Evolutionary conservation across 2,329 filamentous ascomycete species (phyloP).

Genomic region (Aspergillus spinulosporus): DNA sequence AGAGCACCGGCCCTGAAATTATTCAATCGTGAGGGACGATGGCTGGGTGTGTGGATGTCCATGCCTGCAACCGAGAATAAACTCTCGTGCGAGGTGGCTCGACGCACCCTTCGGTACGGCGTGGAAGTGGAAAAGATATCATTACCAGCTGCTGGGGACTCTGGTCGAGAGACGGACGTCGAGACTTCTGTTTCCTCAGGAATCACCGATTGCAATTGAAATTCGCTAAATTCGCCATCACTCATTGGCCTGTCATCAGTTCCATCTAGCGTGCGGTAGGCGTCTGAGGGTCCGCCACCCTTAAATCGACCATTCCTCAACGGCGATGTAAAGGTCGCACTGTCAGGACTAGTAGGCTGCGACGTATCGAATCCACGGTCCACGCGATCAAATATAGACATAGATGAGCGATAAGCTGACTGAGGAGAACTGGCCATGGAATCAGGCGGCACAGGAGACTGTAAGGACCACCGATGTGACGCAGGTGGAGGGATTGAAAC

Average conservation of each 20-base stretch:
- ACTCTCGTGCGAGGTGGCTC: slow-evolving; percentile 78
- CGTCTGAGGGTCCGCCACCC: slow-evolving; percentile 60
- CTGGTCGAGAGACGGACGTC: slow-evolving; percentile 12
- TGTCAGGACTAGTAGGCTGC: slow-evolving; percentile 78
- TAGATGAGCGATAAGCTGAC: slow-evolving; percentile 67
- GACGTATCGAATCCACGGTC: slow-evolving; percentile 67
- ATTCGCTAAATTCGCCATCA: slow-evolving; percentile 24
- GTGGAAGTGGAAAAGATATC: slow-evolving; percentile 29
- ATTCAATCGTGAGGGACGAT: slow-evolving; percentile 73
- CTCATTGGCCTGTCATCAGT: slow-evolving; percentile 13
- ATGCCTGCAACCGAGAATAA: slow-evolving; percentile 83
- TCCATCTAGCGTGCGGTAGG: slow-evolving; percentile 42
- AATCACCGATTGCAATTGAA: slow-evolving; percentile 36
- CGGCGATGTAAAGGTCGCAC: slow-evolving; percentile 64
- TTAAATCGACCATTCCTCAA: slow-evolving; percentile 62
- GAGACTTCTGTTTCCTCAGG: slow-evolving; percentile 42
- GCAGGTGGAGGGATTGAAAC: slow-evolving; percentile 57
- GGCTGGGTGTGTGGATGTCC: slow-evolving; percentile 81
- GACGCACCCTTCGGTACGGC: slow-evolving; percentile 55
- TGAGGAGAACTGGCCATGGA: slow-evolving; percentile 80
- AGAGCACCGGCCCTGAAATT: slow-evolving; percentile 50
- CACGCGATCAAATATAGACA: slow-evolving; percentile 73
- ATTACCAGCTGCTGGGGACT: slow-evolving; percentile 20
- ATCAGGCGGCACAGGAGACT: slow-evolving; percentile 46
- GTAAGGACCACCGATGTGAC: slow-evolving; percentile 37